A percentile compares a stretch with the other conserved stretches of the same genome.
These are phyloP conservation scores for Buddleja alternifolia DNA, from an alignment of 257 asterid genomes.

Conservation along the genomic window DNA sequence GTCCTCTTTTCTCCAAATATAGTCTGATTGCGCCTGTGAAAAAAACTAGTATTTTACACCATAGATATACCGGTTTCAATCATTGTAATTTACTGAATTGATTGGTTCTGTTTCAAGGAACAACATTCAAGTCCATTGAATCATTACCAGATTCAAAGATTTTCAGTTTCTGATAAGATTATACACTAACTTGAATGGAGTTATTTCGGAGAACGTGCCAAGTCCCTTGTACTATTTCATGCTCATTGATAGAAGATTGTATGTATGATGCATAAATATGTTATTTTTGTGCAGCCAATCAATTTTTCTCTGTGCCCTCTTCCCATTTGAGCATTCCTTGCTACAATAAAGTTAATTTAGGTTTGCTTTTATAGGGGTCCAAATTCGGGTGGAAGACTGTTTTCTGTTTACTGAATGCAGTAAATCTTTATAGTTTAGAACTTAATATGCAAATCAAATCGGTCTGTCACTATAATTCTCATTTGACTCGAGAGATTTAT, in stretches of 20 bases:
- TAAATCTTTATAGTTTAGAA: background rate
- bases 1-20: background rate
- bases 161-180: background rate
- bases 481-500: background rate
- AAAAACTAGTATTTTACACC: background rate
- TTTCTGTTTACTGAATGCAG: background rate
- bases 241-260: background rate
- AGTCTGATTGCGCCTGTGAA: background rate
- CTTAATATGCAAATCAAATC: background rate
- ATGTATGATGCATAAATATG: constrained; percentile 17
- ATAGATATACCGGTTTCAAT: background rate
- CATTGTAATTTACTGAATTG: background rate
- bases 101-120: background rate
- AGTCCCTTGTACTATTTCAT: background rate
- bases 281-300: constrained; percentile 3
- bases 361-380: background rate
- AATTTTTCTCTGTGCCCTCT: constrained; percentile 7
- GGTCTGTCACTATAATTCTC: background rate
- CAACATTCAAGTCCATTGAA: no score
- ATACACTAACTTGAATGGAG: background rate
- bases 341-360: constrained; percentile 9
- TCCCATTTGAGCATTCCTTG: constrained; percentile 3
- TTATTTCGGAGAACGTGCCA: background rate
- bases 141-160: no score
- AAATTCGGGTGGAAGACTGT: background rate